Conservation (phyloP, 208 protist genomes). For the Tritrichomonas foetus region DNA sequence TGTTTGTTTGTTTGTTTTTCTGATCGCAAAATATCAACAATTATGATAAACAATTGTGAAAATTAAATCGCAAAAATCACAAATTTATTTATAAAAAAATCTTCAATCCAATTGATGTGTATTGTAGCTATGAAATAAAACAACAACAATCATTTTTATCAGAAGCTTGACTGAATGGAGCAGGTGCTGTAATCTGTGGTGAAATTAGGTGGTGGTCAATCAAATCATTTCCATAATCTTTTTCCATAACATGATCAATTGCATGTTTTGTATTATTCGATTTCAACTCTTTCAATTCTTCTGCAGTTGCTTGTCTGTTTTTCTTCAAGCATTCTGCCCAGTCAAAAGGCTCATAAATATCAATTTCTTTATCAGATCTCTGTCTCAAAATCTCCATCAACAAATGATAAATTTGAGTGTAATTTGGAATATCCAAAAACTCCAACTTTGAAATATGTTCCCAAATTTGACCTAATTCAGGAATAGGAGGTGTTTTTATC, state of each 20-base stretch:
- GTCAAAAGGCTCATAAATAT: not conserved
- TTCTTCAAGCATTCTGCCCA: not conserved
- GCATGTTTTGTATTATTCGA: not conserved
- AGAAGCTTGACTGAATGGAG: not conserved
- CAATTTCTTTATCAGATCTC: too few relatives aligned
- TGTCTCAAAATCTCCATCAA: not conserved
- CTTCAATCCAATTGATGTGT: too few relatives aligned
- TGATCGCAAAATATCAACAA: too few relatives aligned
- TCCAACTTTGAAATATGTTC: not conserved
- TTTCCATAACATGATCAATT: not conserved
- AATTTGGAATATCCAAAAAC: slow-evolving; percentile 11
- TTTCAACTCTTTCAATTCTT: not conserved
- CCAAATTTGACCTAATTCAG: not conserved
- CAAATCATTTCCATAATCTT: not conserved
- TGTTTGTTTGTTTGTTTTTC: too few relatives aligned
- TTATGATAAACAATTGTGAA: too few relatives aligned
- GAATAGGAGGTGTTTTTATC: not conserved
- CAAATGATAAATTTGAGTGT: not conserved
- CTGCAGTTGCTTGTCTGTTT: not conserved
- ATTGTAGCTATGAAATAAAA: too few relatives aligned
- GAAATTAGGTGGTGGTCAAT: not conserved
- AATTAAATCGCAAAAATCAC: too few relatives aligned
- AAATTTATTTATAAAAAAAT: too few relatives aligned
- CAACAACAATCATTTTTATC: not conserved
- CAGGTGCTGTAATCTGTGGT: not conserved